A percentile compares a stretch with the other conserved stretches of the same genome.
phyloP scores from a whole-genome alignment of 1,139 yeast genomes.

The Debaryomyces sp. region DNA sequence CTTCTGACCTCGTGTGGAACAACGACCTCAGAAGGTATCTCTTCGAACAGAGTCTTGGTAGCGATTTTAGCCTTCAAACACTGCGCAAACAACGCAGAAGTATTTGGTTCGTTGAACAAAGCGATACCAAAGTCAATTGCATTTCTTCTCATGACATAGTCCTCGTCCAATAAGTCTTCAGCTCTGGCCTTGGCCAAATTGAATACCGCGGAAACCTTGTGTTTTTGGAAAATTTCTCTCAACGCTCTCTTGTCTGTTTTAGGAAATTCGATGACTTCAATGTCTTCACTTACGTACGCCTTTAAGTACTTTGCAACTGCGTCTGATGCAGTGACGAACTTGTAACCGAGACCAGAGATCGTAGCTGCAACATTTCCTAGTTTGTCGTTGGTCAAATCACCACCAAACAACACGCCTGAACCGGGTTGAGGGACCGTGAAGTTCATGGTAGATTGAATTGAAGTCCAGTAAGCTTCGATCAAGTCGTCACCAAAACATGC shows the following conservation, averaged over 20 bases:
- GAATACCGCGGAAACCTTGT: conserved; percentile 83
- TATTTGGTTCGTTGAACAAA: conserved; percentile 93
- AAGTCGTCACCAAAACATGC: conserved; percentile 91
- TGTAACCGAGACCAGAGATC: conserved; percentile 76
- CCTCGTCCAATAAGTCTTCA: conserved; percentile 79
- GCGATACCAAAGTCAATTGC: conserved; percentile 98
- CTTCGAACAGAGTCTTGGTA: conserved; percentile 48
- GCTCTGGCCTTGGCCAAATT: conserved; percentile 93
- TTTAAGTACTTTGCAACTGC: conserved; percentile 71
- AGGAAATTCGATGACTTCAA: conserved; percentile 83
- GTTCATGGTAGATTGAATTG: conserved; percentile 96
- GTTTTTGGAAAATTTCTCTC: conserved; percentile 87
- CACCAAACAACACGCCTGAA: conserved; percentile 87
- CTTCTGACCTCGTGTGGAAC: conserved; percentile 86
- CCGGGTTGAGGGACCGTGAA: conserved; percentile 93
- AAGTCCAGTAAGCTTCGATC: conserved; percentile 95
- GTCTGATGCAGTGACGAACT: conserved; percentile 74
- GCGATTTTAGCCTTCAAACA: conserved; percentile 78
- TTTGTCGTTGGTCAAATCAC: conserved; percentile 74
- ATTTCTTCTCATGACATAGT: conserved; percentile 97
- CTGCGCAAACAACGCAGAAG: conserved; percentile 83
- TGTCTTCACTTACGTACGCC: conserved; percentile 46
- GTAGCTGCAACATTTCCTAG: conserved; percentile 74
- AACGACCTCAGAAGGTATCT: conserved; percentile 46
- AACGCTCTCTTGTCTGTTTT: conserved; percentile 89